Evolutionary conservation across 371 early-diverging fungal genomes (phyloP).

Genomic region (Mortierella sp.): DNA sequence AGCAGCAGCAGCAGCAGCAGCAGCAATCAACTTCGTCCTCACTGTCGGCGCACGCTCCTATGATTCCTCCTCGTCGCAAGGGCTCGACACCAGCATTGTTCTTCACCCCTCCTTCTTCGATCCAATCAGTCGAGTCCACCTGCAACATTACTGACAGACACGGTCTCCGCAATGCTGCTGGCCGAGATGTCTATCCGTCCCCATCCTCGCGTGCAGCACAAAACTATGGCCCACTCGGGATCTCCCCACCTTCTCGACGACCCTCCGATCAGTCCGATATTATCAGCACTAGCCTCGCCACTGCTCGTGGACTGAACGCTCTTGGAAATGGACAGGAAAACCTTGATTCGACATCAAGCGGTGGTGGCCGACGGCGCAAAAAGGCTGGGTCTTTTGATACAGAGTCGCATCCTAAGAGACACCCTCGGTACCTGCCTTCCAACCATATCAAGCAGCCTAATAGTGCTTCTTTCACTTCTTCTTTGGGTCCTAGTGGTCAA

Average conservation of each 20-base stretch:
- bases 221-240: not conserved
- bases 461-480: not conserved
- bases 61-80: not conserved
- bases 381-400: not conserved
- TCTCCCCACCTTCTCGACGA: not conserved
- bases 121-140: not conserved
- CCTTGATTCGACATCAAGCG: not conserved
- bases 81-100: not conserved
- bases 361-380: not conserved
- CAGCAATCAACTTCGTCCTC: not conserved
- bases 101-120: not conserved
- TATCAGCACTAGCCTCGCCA: not conserved
- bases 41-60: not conserved
- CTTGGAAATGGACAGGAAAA: not conserved
- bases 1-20: not conserved
- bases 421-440: not conserved
- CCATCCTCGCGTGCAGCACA: not conserved
- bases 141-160: not conserved
- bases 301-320: not conserved
- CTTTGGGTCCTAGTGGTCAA: too few species aligned
- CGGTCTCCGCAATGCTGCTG: not conserved
- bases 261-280: slow-evolving; percentile 1
- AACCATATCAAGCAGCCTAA: not conserved
- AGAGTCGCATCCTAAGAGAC: not conserved
- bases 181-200: not conserved